Evolutionary conservation across 129 eudicot species (phyloP), one percentile per base, ranked within the genome.

Genomic region (Rutidosis leptorrhynchoides): DNA sequence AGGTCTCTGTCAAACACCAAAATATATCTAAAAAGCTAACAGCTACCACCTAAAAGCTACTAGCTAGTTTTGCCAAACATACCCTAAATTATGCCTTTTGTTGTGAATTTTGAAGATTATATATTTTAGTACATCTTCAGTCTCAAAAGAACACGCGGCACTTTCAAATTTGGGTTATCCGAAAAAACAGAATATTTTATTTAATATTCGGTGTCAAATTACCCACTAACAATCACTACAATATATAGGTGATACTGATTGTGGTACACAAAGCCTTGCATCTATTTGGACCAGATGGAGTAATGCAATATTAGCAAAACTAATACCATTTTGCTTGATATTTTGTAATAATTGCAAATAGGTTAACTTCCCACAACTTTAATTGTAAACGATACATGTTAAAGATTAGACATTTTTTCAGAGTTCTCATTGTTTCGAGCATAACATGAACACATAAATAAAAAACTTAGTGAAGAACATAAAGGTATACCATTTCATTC

Each of bases 401-500:
- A 23, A 63, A 63, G 43, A 24, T 59, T 59, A 16, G 22, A 29
- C 14, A 12, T 22, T 26, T 57, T 57, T 26, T 25, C 3, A 49
- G 55, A 48, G 54, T 56, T 56, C 32, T 57, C 29, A 9, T 56
- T 25, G 5, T 22, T 25, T 28, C 26, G 21, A 27, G n/a, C 6
- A 26, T 24, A 61, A 33, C 49, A 61, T 15, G 0, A 24, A 45
- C 27, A 46, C 8, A 46, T 17, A 24, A 8, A 54, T 19, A 30
- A 43, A 22, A n/a, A 62, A 30, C 21, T 32, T 63, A 43, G 54
- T 72, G 45, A 62, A n/a, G 11, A 52, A 64, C 35, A 32, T 33
- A 64, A 64, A 42, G 30, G 37, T 33, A 19, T 83, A 93, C 99
- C 99, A 94, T 89, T 83, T 94, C 99, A 75, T 89, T 94, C 81